Conservation (phyloP, 345 rosid genomes). For the Xanthoceras sorbifolium region DNA sequence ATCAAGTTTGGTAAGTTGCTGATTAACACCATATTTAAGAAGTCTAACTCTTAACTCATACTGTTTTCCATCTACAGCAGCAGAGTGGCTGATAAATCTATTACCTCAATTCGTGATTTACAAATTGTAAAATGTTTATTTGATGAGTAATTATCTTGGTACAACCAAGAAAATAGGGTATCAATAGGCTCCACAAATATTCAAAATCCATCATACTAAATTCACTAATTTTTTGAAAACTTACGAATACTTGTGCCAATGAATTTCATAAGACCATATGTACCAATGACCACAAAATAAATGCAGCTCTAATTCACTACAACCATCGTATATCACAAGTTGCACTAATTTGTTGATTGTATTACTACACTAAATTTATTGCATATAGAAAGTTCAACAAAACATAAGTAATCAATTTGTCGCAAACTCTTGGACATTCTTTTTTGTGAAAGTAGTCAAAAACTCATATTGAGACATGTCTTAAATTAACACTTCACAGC, state of each 20-base stretch:
- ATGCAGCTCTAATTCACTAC: neutral
- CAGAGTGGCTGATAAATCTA: neutral
- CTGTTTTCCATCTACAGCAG: neutral
- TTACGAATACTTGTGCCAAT: neutral
- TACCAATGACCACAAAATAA: neutral
- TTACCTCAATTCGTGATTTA: neutral
- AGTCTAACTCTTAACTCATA: neutral
- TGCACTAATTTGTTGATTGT: neutral
- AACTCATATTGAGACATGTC: neutral
- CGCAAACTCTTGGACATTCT: neutral
- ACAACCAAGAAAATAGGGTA: neutral
- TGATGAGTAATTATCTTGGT: neutral
- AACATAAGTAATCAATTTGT: neutral
- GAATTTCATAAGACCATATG: neutral
- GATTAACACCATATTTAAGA: neutral
- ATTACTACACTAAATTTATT: neutral
- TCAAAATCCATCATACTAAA: neutral
- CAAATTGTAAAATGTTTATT: slow-evolving; percentile 9
- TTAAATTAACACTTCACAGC: neutral
- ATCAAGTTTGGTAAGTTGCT: neutral
- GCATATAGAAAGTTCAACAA: neutral
- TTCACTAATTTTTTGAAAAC: neutral
- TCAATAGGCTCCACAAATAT: neutral
- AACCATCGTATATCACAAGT: neutral
- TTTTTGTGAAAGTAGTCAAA: neutral